A percentile compares a stretch with the other conserved stretches of the same genome.
phyloP scores from a whole-genome alignment of 192 early-diverging fungal species.

The Coemansia sp. region DNA sequence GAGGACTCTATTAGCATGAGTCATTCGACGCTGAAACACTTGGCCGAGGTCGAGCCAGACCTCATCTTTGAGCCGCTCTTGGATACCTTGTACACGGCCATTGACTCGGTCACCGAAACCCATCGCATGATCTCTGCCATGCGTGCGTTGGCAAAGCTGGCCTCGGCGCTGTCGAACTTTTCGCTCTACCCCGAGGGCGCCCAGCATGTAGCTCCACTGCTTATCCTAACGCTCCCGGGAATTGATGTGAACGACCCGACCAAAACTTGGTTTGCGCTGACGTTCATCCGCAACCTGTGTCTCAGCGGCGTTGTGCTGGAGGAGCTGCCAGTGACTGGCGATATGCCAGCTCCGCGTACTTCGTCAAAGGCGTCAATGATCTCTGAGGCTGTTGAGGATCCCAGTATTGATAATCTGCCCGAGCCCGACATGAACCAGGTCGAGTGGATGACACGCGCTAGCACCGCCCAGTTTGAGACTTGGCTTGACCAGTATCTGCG shows the following conservation, averaged over 20 bases:
- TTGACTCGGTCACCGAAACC: slow-evolving; percentile 73
- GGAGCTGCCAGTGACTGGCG: slow-evolving; percentile 34
- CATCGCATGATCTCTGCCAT: slow-evolving; percentile 88
- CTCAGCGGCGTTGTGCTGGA: slow-evolving; percentile 46
- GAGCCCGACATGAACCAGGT: slow-evolving; percentile 62
- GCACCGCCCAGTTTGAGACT: slow-evolving; percentile 81
- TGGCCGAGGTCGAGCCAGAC: slow-evolving; percentile 67
- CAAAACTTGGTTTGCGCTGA: slow-evolving; percentile 63
- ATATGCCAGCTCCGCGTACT: slow-evolving; percentile 28
- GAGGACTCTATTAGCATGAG: slow-evolving; percentile 40
- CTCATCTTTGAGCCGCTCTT: slow-evolving; percentile 78
- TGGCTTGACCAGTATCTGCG: slow-evolving; percentile 84
- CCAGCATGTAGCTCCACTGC: slow-evolving; percentile 71
- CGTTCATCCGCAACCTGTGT: slow-evolving; percentile 46
- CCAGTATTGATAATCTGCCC: slow-evolving; percentile 30
- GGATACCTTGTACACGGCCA: slow-evolving; percentile 80
- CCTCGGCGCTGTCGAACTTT: slow-evolving; percentile 71
- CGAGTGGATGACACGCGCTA: slow-evolving; percentile 64
- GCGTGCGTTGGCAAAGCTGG: slow-evolving; percentile 66
- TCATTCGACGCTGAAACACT: slow-evolving; percentile 47
- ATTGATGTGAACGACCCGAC: slow-evolving; percentile 91
- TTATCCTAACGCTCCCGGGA: slow-evolving; percentile 81
- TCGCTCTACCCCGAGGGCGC: slow-evolving; percentile 81
- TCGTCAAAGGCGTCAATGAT: slow-evolving; percentile 38
- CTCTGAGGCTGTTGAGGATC: slow-evolving; percentile 50